These are phyloP conservation scores for Eragrostis tef DNA, from an alignment of 202 grass and related monocot genomes.

Conservation along the genomic window DNA sequence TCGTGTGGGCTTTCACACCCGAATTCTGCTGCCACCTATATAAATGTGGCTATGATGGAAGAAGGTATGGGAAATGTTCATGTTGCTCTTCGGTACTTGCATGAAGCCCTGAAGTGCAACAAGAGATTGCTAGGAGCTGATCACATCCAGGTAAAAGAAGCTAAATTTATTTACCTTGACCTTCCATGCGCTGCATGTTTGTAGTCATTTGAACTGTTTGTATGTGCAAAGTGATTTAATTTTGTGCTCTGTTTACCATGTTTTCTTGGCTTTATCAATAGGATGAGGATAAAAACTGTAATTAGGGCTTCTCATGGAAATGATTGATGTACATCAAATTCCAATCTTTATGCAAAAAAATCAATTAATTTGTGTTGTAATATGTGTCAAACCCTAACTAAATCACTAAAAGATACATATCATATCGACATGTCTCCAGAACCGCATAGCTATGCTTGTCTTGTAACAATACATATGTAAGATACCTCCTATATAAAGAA, in stretches of 20 bases:
- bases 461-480: constrained; percentile 1
- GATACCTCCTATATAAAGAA: not conserved
- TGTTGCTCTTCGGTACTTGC: constrained; percentile 95
- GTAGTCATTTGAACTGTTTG: not conserved
- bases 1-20: constrained; percentile 92
- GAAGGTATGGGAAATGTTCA: constrained; percentile 99
- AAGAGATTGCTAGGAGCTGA: constrained; percentile 90
- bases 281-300: not conserved
- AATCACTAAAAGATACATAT: not conserved
- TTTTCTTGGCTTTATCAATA: constrained; percentile 27
- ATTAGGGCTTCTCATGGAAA: not conserved
- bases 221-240: not conserved
- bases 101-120: constrained; percentile 97
- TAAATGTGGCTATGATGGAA: constrained; percentile 99
- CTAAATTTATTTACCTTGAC: not conserved
- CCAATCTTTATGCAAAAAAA: constrained; percentile 2
- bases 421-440: constrained; percentile 21
- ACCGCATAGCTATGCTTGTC: constrained; percentile 10
- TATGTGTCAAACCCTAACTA: constrained; percentile 33
- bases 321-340: not conserved
- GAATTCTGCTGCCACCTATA: constrained; percentile 99
- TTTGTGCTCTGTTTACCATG: constrained; percentile 5
- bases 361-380: not conserved
- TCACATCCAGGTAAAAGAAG: constrained; percentile 89
- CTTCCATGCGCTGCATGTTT: not conserved